These are phyloP conservation scores for Fusarium praegraminearum DNA, from an alignment of 2,329 filamentous ascomycete species.

Conservation along the genomic window DNA sequence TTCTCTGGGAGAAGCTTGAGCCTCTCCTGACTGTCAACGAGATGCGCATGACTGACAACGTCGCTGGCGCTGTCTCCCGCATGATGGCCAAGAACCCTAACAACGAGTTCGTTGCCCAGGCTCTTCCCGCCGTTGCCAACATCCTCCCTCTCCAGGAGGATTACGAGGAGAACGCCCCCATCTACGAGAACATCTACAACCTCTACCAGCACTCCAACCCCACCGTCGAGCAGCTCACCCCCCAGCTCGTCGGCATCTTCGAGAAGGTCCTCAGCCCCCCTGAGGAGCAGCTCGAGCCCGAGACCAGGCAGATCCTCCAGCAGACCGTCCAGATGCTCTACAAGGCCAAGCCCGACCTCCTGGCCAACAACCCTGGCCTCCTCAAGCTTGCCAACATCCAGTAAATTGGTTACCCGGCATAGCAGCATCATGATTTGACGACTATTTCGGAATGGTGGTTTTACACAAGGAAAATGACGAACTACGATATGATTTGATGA, in stretches of 20 bases:
- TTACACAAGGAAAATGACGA: conserved; percentile 27
- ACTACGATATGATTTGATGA: conserved; percentile 47
- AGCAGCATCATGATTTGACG: conserved; percentile 35
- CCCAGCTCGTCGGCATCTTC: conserved; percentile 76
- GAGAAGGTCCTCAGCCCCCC: conserved; percentile 78
- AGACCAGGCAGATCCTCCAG: conserved; percentile 75
- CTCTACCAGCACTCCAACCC: conserved; percentile 80
- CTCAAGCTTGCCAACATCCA: conserved; percentile 50
- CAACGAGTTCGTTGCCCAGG: conserved; percentile 81
- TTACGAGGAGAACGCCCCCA: conserved; percentile 94
- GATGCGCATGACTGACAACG: conserved; percentile 90
- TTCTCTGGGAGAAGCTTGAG: conserved; percentile 88
- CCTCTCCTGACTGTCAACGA: conserved; percentile 81
- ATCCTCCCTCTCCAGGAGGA: conserved; percentile 91
- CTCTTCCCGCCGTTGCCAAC: conserved; percentile 82
- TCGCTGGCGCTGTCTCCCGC: conserved; percentile 87
- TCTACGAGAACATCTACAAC: conserved; percentile 90
- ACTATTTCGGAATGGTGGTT: conserved; percentile 27
- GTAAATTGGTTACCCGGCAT: conserved; percentile 22
- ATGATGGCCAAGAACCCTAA: conserved; percentile 94
- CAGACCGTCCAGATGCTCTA: conserved; percentile 68
- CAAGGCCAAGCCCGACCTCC: conserved; percentile 52
- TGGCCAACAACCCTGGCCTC: conserved; percentile 51
- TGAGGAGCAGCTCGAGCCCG: conserved; percentile 79
- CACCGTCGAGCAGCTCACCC: conserved; percentile 76